Percentiles rank a stretch among this genome's conserved stretches.
Conservation (phyloP, 2,329 filamentous ascomycete genomes). For the Epichloe gansuensis region DNA sequence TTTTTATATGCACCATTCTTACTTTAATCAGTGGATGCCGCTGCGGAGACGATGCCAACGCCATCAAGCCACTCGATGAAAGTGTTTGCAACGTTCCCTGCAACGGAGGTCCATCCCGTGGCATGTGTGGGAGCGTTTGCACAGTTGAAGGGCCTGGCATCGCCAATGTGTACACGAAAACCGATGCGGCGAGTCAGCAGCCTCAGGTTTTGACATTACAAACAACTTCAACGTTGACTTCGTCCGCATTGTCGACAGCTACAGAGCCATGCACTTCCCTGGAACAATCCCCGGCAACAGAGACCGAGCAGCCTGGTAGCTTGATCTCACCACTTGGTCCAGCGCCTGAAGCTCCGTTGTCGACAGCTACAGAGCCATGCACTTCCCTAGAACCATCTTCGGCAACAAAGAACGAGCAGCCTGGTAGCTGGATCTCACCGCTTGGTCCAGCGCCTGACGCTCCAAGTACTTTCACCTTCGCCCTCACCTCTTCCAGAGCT, state of each 20-base stretch:
- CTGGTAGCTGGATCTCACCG: conserved; percentile 4
- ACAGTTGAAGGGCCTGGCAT: conserved; percentile 14
- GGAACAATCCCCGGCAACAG: neutral
- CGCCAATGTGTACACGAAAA: conserved; percentile 21
- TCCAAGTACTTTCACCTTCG: conserved; percentile 3
- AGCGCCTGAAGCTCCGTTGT: conserved; percentile 7
- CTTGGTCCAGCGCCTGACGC: conserved; percentile 8
- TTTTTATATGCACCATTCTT: neutral
- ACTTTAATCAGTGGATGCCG: conserved; percentile 19
- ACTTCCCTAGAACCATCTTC: neutral
- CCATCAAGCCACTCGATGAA: conserved; percentile 17
- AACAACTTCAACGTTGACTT: conserved; percentile 3
- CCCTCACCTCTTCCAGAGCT: neutral
- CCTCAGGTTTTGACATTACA: conserved; percentile 5
- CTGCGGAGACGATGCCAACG: conserved; percentile 21
- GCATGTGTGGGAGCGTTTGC: conserved; percentile 23
- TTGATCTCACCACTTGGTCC: conserved; percentile 7
- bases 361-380: conserved; percentile 2
- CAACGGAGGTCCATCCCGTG: conserved; percentile 15
- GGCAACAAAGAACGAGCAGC: neutral
- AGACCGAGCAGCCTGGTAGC: neutral
- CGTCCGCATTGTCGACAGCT: conserved; percentile 1
- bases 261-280: conserved; percentile 1
- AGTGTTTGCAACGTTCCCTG: conserved; percentile 21
- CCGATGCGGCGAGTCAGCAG: conserved; percentile 5